Conservation (phyloP, 192 early-diverging fungal genomes). For the Podila verticillata region DNA sequence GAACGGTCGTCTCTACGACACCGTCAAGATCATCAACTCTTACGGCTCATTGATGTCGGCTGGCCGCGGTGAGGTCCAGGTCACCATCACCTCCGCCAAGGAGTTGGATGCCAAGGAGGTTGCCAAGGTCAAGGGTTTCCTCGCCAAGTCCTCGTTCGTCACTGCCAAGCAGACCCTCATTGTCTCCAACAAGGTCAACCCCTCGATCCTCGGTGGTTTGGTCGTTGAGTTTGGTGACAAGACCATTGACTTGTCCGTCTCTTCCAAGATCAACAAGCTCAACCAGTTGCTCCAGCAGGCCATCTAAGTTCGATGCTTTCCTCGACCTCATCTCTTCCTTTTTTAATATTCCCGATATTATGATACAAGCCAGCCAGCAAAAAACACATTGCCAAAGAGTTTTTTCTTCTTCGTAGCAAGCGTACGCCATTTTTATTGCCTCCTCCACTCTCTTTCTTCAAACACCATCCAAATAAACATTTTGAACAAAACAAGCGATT, state of each 20-base stretch:
- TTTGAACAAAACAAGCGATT: too few relatives aligned
- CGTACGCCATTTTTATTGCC: too few relatives aligned
- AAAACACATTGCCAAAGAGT: too few relatives aligned
- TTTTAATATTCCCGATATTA: background rate
- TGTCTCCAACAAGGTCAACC: constrained; percentile 90
- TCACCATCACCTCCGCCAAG: constrained; percentile 91
- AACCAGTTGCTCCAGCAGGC: constrained; percentile 78
- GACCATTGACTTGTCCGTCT: constrained; percentile 97
- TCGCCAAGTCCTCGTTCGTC: constrained; percentile 85
- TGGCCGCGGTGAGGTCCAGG: constrained; percentile 86
- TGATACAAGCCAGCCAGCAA: too few relatives aligned
- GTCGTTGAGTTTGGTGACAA: constrained; percentile 97
- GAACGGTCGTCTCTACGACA: constrained; percentile 92
- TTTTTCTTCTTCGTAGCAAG: too few relatives aligned
- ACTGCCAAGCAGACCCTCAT: constrained; percentile 84
- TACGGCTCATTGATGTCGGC: constrained; percentile 90
- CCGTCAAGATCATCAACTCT: constrained; percentile 80
- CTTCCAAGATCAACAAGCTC: constrained; percentile 94
- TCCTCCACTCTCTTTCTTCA: too few relatives aligned
- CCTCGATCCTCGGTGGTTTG: constrained; percentile 94
- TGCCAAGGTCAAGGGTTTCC: constrained; percentile 75
- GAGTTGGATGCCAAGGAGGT: constrained; percentile 79
- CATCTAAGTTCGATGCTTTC: background rate
- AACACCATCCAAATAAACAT: too few relatives aligned
- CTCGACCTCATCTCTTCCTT: background rate